Conservation (phyloP, 192 early-diverging fungal genomes). For the Phlyctochytrium arcticum region DNA sequence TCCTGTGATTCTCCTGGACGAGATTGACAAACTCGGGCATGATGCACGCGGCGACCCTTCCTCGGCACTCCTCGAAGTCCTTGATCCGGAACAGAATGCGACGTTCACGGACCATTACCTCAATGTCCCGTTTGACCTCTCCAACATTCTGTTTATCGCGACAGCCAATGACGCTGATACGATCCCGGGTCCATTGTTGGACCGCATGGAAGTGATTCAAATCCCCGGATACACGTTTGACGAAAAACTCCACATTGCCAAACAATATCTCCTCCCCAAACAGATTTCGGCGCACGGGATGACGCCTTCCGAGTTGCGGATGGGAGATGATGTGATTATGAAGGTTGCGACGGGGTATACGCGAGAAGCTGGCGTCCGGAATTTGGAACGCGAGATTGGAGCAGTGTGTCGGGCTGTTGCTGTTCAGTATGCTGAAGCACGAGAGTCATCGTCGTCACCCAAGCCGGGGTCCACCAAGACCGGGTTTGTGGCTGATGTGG, state of each 20-base stretch:
- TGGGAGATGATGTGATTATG: slow-evolving; percentile 53
- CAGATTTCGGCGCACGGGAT: slow-evolving; percentile 66
- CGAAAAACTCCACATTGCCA: slow-evolving; percentile 77
- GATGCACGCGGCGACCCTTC: slow-evolving; percentile 72
- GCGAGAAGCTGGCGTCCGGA: slow-evolving; percentile 76
- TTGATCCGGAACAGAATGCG: slow-evolving; percentile 84
- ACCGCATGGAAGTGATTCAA: slow-evolving; percentile 80
- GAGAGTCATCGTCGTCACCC: slow-evolving; percentile 43
- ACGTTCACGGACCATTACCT: slow-evolving; percentile 81
- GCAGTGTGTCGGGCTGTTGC: slow-evolving; percentile 65
- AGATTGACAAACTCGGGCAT: slow-evolving; percentile 77
- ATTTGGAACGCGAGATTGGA: slow-evolving; percentile 68
- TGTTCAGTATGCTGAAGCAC: slow-evolving; percentile 59
- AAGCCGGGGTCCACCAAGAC: too few relatives aligned
- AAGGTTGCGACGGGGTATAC: slow-evolving; percentile 69
- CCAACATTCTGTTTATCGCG: slow-evolving; percentile 75
- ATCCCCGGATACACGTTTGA: slow-evolving; percentile 79
- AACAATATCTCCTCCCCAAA: slow-evolving; percentile 70
- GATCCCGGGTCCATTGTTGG: slow-evolving; percentile 72
- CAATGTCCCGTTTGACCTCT: slow-evolving; percentile 59
- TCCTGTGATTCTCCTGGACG: slow-evolving; percentile 76
- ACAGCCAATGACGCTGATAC: slow-evolving; percentile 77
- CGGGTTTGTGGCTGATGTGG: slow-evolving; percentile 46
- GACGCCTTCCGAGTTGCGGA: slow-evolving; percentile 31
- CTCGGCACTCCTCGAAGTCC: slow-evolving; percentile 76